Conservation (phyloP, 768 basidiomycete species). For the Lentinus brumalis region DNA sequence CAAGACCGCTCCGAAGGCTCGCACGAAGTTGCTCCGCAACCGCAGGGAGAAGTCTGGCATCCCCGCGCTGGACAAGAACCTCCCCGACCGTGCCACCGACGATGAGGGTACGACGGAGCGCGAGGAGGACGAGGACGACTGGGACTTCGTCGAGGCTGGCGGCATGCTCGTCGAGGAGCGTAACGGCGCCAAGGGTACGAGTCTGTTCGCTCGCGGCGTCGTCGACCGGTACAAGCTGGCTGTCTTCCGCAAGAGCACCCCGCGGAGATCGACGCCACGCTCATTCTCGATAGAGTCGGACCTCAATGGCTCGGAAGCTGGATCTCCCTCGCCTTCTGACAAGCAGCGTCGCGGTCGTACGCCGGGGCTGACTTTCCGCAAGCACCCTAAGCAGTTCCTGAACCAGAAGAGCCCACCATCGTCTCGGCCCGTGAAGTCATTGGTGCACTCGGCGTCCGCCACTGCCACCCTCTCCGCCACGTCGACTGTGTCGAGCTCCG, state of each 20-base stretch:
- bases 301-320: slow-evolving; percentile 35
- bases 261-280: slow-evolving; percentile 48
- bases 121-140: slow-evolving; percentile 81
- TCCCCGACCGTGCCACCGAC: slow-evolving; percentile 55
- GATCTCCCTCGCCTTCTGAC: slow-evolving; percentile 48
- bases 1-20: slow-evolving; percentile 18
- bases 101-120: slow-evolving; percentile 43
- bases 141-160: slow-evolving; percentile 85
- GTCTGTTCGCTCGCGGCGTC: slow-evolving; percentile 88
- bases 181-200: slow-evolving; percentile 78
- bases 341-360: slow-evolving; percentile 70
- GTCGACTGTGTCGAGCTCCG: slow-evolving; percentile 45
- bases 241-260: slow-evolving; percentile 83
- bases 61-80: slow-evolving; percentile 72
- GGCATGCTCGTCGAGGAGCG: slow-evolving; percentile 71
- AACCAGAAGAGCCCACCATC: slow-evolving; percentile 64
- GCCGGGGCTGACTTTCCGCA: slow-evolving; percentile 70
- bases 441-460: slow-evolving; percentile 48
- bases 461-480: slow-evolving; percentile 48
- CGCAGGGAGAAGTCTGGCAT: slow-evolving; percentile 85
- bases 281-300: slow-evolving; percentile 60
- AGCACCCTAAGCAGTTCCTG: slow-evolving; percentile 71
- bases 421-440: slow-evolving; percentile 39
- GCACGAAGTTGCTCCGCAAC: slow-evolving; percentile 33
- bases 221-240: slow-evolving; percentile 85